Percentiles rank a stretch among this genome's conserved stretches.
Conservation (phyloP, 2,329 filamentous ascomycete genomes). For the Huntiella decipiens region DNA sequence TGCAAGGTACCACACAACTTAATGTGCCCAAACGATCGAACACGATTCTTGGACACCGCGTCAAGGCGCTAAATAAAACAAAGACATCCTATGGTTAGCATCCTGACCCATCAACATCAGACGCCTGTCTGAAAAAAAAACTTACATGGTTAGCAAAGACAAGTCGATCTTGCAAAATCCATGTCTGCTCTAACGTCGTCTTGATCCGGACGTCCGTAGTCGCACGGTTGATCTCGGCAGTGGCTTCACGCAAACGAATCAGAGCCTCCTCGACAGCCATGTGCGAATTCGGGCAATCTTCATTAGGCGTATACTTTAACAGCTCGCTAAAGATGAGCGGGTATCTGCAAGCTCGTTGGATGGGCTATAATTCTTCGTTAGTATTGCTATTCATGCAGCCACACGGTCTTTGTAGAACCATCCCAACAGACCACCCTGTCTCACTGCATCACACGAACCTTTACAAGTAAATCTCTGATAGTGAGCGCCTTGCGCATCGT, state of each 20-base stretch:
- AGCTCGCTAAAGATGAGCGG: slow-evolving; percentile 73
- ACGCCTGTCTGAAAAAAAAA: slow-evolving; percentile 1
- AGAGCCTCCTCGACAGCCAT: slow-evolving; percentile 59
- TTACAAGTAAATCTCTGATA: slow-evolving; percentile 73
- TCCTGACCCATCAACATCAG: background rate
- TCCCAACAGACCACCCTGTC: background rate
- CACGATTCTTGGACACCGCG: slow-evolving; percentile 39
- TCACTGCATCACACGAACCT: slow-evolving; percentile 31
- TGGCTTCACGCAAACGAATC: slow-evolving; percentile 52
- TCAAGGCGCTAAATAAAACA: slow-evolving; percentile 24
- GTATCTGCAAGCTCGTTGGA: slow-evolving; percentile 83
- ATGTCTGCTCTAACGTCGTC: slow-evolving; percentile 58
- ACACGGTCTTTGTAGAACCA: background rate
- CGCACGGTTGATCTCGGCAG: slow-evolving; percentile 65
- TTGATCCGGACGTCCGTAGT: slow-evolving; percentile 56
- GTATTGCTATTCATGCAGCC: background rate
- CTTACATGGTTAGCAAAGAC: slow-evolving; percentile 53
- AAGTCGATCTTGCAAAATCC: slow-evolving; percentile 67
- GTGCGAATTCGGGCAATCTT: slow-evolving; percentile 69
- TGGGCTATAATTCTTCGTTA: slow-evolving; percentile 39
- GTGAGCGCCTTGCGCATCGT: slow-evolving; percentile 58
- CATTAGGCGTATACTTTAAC: slow-evolving; percentile 62
- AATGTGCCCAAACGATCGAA: slow-evolving; percentile 64
- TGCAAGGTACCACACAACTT: slow-evolving; percentile 68
- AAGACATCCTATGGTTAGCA: background rate